Conservation (phyloP, 2,329 filamentous ascomycete genomes). For the Pseudopyricularia cyperi region DNA sequence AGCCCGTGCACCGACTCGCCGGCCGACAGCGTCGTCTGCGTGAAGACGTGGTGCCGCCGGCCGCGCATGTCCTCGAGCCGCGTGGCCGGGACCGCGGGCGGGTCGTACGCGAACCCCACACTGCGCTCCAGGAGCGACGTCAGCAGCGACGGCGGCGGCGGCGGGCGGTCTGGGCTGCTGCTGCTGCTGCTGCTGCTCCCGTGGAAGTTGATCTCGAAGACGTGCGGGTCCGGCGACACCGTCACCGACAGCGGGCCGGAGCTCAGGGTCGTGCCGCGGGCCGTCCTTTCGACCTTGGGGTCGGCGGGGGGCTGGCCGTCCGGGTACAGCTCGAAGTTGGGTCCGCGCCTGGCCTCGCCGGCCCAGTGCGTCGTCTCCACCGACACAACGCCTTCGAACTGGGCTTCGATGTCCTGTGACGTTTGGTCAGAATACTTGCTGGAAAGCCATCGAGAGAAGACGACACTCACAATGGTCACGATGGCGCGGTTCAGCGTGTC, state of each 20-base stretch:
- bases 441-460: too few species aligned
- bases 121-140: slow-evolving; percentile 42
- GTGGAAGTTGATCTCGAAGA: slow-evolving; percentile 44
- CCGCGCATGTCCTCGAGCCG: slow-evolving; percentile 38
- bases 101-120: slow-evolving; percentile 43
- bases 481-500: slow-evolving; percentile 44
- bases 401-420: slow-evolving; percentile 36
- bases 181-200: slow-evolving; percentile 27
- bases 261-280: slow-evolving; percentile 31
- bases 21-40: slow-evolving; percentile 39
- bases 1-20: slow-evolving; percentile 61
- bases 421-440: background rate
- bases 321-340: slow-evolving; percentile 45
- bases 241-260: slow-evolving; percentile 30
- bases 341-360: slow-evolving; percentile 36
- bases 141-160: slow-evolving; percentile 27
- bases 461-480: slow-evolving; percentile 29
- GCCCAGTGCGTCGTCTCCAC: slow-evolving; percentile 45
- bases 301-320: slow-evolving; percentile 29
- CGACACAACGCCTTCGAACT: slow-evolving; percentile 45
- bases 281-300: slow-evolving; percentile 17
- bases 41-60: slow-evolving; percentile 42
- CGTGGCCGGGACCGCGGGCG: slow-evolving; percentile 36
- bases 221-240: slow-evolving; percentile 31
- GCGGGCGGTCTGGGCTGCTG: too few species aligned